phyloP scores from a whole-genome alignment of 116 monocot genomes.

The Phalaenopsis hybrid region DNA sequence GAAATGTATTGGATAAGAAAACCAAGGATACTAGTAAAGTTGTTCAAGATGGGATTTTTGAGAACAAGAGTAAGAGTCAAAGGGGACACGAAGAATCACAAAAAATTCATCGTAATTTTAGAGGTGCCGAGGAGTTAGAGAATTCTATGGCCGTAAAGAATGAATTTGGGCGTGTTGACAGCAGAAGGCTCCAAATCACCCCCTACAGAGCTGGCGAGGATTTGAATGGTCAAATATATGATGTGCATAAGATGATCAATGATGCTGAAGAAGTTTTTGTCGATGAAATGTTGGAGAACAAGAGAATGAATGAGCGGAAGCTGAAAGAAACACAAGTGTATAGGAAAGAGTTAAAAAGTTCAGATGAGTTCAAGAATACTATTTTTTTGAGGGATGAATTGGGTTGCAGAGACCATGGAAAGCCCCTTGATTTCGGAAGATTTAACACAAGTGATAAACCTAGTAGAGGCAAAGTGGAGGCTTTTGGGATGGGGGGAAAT shows the following conservation, averaged over 20 bases:
- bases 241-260: neutral
- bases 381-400: neutral
- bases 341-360: neutral
- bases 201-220: neutral
- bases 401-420: neutral
- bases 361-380: neutral
- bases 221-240: neutral
- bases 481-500: conserved; percentile 11
- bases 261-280: conserved; percentile 7
- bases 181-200: neutral
- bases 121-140: too few species aligned
- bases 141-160: neutral
- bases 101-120: neutral
- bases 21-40: neutral
- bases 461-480: neutral
- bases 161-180: neutral
- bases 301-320: neutral
- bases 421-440: neutral
- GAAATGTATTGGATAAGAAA: neutral
- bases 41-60: neutral
- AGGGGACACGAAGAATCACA: neutral
- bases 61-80: neutral
- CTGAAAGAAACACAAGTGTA: conserved; percentile 7
- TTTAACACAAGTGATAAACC: neutral
- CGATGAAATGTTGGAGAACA: conserved; percentile 1